Conservation (phyloP, 2,329 filamentous ascomycete species). For the Piedraia hortae region DNA sequence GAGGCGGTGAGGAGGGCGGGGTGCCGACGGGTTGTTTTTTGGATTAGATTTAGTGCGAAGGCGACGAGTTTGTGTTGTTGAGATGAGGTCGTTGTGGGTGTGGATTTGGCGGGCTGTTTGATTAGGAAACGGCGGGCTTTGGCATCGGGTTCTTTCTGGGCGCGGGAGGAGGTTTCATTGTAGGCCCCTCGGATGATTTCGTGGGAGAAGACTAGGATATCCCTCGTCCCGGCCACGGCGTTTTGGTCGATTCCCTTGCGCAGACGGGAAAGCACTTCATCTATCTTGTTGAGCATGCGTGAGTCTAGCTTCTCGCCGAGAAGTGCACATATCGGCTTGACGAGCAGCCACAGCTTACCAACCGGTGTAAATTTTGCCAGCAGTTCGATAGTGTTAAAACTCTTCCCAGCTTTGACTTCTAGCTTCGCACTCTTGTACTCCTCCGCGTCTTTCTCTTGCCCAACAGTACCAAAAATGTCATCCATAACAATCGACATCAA, state of each 20-base stretch:
- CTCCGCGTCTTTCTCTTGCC: constrained; percentile 90
- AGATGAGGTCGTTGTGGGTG: constrained; percentile 29
- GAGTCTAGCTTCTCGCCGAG: constrained; percentile 63
- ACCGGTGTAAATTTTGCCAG: constrained; percentile 62
- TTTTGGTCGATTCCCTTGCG: constrained; percentile 64
- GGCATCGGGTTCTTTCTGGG: constrained; percentile 20
- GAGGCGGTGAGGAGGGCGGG: constrained; percentile 49
- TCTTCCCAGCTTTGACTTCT: constrained; percentile 94
- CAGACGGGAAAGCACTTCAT: constrained; percentile 62
- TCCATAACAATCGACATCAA: constrained; percentile 81
- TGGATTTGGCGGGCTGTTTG: constrained; percentile 39
- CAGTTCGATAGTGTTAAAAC: constrained; percentile 89
- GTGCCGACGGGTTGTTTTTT: constrained; percentile 65
- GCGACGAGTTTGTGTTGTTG: constrained; percentile 68
- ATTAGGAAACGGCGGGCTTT: constrained; percentile 48
- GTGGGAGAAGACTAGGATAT: constrained; percentile 83
- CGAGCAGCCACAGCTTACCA: constrained; percentile 40
- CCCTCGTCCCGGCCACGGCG: constrained; percentile 44
- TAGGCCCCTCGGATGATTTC: constrained; percentile 78
- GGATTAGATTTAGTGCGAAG: constrained; percentile 68
- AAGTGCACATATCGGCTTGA: constrained; percentile 51
- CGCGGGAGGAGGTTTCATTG: constrained; percentile 11
- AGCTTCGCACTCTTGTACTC: constrained; percentile 90
- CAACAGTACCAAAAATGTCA: constrained; percentile 77
- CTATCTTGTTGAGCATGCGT: constrained; percentile 65